Conservation (phyloP, 768 basidiomycete species). For the Hypsizygus marmoreus region DNA sequence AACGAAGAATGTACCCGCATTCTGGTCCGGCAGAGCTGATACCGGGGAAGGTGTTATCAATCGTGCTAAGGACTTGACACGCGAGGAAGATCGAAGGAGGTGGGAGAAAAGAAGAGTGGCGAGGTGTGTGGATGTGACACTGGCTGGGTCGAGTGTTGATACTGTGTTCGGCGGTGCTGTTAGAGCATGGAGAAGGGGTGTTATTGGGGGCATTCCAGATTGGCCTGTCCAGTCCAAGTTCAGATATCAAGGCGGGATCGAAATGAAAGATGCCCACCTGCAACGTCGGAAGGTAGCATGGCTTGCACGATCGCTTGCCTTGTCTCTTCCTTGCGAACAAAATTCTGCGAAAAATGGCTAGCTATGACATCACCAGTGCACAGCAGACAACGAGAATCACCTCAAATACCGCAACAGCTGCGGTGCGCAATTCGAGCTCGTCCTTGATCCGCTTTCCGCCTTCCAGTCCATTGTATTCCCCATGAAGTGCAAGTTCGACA, state of each 20-base stretch:
- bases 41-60: conserved; percentile 56
- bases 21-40: conserved; percentile 28
- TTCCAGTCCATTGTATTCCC: conserved; percentile 79
- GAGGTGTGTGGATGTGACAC: conserved; percentile 68
- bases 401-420: conserved; percentile 83
- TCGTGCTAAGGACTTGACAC: conserved; percentile 64
- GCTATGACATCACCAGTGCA: conserved; percentile 2
- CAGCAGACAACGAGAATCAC: conserved; percentile 36
- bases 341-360: conserved; percentile 50
- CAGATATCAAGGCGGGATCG: background rate
- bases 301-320: conserved; percentile 67
- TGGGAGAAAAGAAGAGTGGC: conserved; percentile 80
- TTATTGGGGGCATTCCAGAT: conserved; percentile 47
- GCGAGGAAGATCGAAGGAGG: conserved; percentile 68
- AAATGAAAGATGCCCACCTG: conserved; percentile 22
- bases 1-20: conserved; percentile 60
- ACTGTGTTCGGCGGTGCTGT: conserved; percentile 61
- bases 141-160: conserved; percentile 48
- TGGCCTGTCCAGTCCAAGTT: conserved; percentile 21
- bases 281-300: conserved; percentile 67
- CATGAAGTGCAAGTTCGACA: conserved; percentile 81
- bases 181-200: conserved; percentile 72
- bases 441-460: conserved; percentile 61
- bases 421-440: conserved; percentile 71
- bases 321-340: conserved; percentile 73